Evolutionary conservation across 805 yeast genomes (phyloP), one percentile per base, ranked within the genome.

Genomic region (Pichia nanzhaoensis): DNA sequence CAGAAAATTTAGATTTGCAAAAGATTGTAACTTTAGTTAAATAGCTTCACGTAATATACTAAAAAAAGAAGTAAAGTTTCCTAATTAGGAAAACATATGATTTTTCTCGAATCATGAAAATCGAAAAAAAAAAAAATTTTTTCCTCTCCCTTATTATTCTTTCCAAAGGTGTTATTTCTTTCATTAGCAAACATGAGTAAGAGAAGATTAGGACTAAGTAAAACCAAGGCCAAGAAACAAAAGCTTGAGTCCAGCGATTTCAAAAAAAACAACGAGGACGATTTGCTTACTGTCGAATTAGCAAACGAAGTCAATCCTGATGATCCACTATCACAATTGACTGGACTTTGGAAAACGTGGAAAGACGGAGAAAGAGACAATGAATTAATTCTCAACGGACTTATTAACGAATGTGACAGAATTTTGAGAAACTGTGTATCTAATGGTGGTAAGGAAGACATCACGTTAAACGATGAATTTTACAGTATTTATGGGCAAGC

Each of bases 351-450:
- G 84, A 64, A 68, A 14, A 79, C 86, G 3, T 86, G 77, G 63
- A 55, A 65, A 35, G 60, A 67, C 4, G 70, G 83, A 2, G 78
- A 74, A 4, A 75, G 75, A 46, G 83, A 81, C 19, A 77, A 75
- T 51, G 85, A 82, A 57, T 64, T 80, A 49, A 73, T 84, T 31
- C 59, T 84, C 47, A 84, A 89, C 56, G 97, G 96, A 20, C 73
- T 90, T 4, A 75, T 91, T n/a, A 96, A 90, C 55, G 97, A 91
- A 60, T 84, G 95, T 66, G 96, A 91, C 57, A 67, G 95, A 41
- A 60, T 88, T 30, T 69, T 89, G 51, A 70, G 90, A 58, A 70
- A 72, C 45, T 51, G 67, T 21, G 53, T 56, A 31, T 50, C 61
- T 3, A 56, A 61, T 37, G 59, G 57, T 33, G 49, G 55, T 38